Evolutionary conservation across 176 grass and related monocot genomes (phyloP).

Genomic region (Aegilops tauschii): DNA sequence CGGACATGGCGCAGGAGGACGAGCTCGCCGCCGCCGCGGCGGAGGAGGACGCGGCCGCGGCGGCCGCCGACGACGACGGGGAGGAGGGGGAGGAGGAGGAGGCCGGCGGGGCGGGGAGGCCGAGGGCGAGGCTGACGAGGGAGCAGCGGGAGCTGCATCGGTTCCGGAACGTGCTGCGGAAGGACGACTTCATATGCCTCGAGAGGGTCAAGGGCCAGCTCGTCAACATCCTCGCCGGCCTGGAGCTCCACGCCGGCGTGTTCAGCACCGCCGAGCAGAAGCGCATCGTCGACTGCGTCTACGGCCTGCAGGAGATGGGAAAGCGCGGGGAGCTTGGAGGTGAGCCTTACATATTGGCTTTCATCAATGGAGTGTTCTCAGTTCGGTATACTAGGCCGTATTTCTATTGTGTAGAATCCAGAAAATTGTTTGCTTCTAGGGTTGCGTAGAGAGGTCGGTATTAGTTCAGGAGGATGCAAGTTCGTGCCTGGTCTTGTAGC

Average conservation of each 20-base stretch:
- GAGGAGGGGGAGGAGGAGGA: slow-evolving; percentile 12
- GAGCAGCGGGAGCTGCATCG: slow-evolving; percentile 51
- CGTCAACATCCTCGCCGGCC: slow-evolving; percentile 45
- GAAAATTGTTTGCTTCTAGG: neutral
- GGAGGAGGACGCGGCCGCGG: slow-evolving; percentile 41
- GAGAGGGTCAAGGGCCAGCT: slow-evolving; percentile 41
- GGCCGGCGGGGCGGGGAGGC: slow-evolving; percentile 18
- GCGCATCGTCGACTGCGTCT: slow-evolving; percentile 38
- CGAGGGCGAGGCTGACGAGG: slow-evolving; percentile 29
- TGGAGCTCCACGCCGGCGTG: slow-evolving; percentile 50
- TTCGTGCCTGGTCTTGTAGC: neutral
- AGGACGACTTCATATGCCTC: slow-evolving; percentile 37
- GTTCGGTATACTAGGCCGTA: neutral
- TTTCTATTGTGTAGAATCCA: neutral
- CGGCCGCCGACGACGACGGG: slow-evolving; percentile 17
- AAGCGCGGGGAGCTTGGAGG: slow-evolving; percentile 48
- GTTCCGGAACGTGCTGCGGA: slow-evolving; percentile 33
- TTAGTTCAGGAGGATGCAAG: neutral
- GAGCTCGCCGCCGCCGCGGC: slow-evolving; percentile 64
- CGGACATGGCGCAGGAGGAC: slow-evolving; percentile 83
- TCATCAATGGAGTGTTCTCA: neutral
- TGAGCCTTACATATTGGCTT: slow-evolving; percentile 8
- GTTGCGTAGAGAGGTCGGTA: neutral
- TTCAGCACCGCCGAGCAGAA: slow-evolving; percentile 48
- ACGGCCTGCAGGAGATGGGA: slow-evolving; percentile 46